These are phyloP conservation scores for Pseudogymnoascus sp. DNA, from an alignment of 2,329 filamentous ascomycete species.

Conservation along the genomic window DNA sequence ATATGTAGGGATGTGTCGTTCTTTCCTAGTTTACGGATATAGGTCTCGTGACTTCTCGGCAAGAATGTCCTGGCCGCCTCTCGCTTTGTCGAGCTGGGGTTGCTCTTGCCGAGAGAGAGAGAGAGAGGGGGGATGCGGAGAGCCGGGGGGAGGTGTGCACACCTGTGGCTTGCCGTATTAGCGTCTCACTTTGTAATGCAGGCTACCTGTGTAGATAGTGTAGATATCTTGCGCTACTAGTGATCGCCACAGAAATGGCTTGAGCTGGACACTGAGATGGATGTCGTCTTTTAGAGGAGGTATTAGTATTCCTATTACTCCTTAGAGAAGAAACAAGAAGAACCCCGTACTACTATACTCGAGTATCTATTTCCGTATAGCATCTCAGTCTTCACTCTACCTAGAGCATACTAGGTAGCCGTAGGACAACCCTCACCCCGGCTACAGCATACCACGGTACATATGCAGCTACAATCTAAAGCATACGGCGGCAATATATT, in stretches of 20 bases:
- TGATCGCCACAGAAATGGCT: not conserved
- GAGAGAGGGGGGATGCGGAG: not conserved
- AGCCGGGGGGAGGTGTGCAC: not conserved
- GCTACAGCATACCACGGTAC: not conserved
- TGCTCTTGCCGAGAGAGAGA: not conserved
- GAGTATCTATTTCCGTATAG: not conserved
- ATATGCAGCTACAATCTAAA: slow-evolving; percentile 1
- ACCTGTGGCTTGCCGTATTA: not conserved
- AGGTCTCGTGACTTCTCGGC: not conserved
- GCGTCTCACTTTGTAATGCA: not conserved
- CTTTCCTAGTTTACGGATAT: not conserved
- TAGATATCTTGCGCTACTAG: not conserved
- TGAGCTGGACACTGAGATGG: not conserved
- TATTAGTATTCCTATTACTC: not conserved
- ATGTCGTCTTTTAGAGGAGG: not conserved
- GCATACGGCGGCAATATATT: not conserved
- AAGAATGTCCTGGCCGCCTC: not conserved
- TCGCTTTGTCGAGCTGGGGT: not conserved
- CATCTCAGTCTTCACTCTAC: not conserved
- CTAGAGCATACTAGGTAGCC: not conserved
- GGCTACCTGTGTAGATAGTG: not conserved
- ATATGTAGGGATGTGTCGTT: not conserved
- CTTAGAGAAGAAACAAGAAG: not conserved
- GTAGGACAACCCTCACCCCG: not conserved
- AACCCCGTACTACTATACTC: not conserved